Percentiles rank a stretch among this genome's conserved stretches.
Conservation (phyloP, 116 monocot genomes). For the Zostera marina region DNA sequence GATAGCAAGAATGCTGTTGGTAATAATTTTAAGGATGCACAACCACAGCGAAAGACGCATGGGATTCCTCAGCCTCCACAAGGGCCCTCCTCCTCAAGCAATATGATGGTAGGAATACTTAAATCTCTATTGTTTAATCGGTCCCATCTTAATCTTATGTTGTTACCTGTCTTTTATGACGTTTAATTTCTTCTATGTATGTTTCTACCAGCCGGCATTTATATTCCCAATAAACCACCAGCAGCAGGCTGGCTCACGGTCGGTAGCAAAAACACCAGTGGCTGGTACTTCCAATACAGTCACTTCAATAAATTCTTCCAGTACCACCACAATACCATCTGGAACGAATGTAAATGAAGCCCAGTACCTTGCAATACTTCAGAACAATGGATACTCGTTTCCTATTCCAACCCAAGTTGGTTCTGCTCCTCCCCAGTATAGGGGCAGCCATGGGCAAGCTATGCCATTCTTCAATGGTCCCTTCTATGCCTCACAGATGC, state of each 20-base stretch:
- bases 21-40: constrained; percentile 16
- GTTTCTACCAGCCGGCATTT: constrained; percentile 14
- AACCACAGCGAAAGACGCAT: constrained; percentile 33
- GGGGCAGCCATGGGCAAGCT: constrained; percentile 15
- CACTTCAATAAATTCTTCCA: constrained; percentile 2
- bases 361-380: constrained; percentile 17
- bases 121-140: background rate
- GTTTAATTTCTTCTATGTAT: background rate
- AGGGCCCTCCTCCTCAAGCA: constrained; percentile 22
- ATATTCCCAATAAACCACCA: constrained; percentile 18
- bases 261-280: background rate
- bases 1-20: background rate
- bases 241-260: constrained; percentile 7
- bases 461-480: constrained; percentile 65
- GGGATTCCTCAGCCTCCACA: constrained; percentile 37
- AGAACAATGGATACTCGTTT: constrained; percentile 23
- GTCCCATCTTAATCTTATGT: background rate
- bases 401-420: constrained; percentile 21
- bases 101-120: constrained; percentile 47
- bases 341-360: constrained; percentile 7
- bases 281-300: background rate
- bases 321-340: background rate
- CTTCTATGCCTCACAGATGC: constrained; percentile 63
- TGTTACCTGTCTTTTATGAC: constrained; percentile 2
- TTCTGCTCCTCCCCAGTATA: constrained; percentile 7